Evolutionary conservation across 2,329 filamentous ascomycete species (phyloP).

Genomic region (Neofusicoccum cordaticola): DNA sequence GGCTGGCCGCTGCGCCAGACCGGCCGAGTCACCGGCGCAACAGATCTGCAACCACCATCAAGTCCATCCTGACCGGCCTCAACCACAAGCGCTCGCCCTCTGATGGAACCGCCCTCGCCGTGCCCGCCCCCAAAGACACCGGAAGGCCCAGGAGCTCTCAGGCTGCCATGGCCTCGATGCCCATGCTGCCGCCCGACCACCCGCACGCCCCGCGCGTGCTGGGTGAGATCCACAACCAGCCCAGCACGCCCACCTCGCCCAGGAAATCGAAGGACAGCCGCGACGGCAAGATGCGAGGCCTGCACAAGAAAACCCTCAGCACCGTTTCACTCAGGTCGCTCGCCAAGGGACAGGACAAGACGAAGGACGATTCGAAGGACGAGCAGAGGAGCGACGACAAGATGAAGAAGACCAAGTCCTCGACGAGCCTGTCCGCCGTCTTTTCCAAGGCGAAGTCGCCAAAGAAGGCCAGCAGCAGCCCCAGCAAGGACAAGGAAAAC

Average conservation of each 20-base stretch:
- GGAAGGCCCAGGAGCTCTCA: conserved; percentile 18
- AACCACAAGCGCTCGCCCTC: conserved; percentile 49
- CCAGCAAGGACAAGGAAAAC: conserved; percentile 78
- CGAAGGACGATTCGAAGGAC: conserved; percentile 31
- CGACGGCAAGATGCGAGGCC: conserved; percentile 28
- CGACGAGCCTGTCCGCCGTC: conserved; percentile 75
- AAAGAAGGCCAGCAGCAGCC: conserved; percentile 57
- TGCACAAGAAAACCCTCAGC: conserved; percentile 56
- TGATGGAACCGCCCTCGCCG: conserved; percentile 31
- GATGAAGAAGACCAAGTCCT: conserved; percentile 74
- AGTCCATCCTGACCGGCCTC: conserved; percentile 53
- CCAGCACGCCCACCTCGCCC: conserved; percentile 32
- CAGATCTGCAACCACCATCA: conserved; percentile 49
- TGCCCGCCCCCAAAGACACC: conserved; percentile 17
- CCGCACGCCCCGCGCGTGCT: conserved; percentile 39
- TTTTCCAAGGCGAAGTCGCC: conserved; percentile 72
- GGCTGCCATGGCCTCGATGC: conserved; percentile 27
- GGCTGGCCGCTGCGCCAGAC: conserved; percentile 13
- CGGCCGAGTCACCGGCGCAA: conserved; percentile 34
- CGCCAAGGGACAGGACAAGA: conserved; percentile 46
- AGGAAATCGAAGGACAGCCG: conserved; percentile 38
- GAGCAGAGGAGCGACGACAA: conserved; percentile 31
- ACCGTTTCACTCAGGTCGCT: conserved; percentile 53
- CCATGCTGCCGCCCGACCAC: conserved; percentile 51
- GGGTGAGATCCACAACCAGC: conserved; percentile 34